Conservation (phyloP, 1,284 basidiomycete species). For the Leccinum subrobustum region DNA sequence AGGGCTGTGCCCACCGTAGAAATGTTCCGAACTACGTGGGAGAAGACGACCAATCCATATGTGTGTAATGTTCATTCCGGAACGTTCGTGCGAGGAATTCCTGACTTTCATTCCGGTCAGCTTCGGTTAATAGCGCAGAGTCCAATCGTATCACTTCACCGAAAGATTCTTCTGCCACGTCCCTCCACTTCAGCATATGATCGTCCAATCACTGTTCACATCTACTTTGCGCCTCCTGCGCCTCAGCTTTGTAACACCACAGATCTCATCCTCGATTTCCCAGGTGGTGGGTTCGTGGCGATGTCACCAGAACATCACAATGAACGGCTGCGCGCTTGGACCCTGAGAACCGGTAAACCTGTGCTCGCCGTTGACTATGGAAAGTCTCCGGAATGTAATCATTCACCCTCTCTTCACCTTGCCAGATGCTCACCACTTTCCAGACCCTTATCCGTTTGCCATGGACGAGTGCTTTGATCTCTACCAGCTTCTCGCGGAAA, state of each 20-base stretch:
- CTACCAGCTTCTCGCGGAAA: constrained; percentile 81
- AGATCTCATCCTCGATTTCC: constrained; percentile 88
- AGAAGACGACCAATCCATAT: constrained; percentile 94
- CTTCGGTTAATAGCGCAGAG: constrained; percentile 64
- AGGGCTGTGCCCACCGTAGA: constrained; percentile 93
- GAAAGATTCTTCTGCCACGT: constrained; percentile 80
- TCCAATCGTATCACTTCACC: constrained; percentile 65
- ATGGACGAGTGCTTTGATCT: constrained; percentile 93
- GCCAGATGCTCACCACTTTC: not conserved
- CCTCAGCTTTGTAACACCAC: constrained; percentile 65
- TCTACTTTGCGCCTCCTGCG: constrained; percentile 81
- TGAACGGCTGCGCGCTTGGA: constrained; percentile 89
- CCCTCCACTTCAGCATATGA: constrained; percentile 75
- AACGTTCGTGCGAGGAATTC: constrained; percentile 24
- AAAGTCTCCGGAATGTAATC: constrained; percentile 91
- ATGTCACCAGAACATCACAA: constrained; percentile 97
- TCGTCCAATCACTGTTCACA: constrained; percentile 79
- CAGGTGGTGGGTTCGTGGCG: constrained; percentile 94
- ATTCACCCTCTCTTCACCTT: constrained; percentile 1
- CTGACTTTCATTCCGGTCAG: constrained; percentile 38
- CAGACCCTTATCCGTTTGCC: constrained; percentile 94
- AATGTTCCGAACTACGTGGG: constrained; percentile 94
- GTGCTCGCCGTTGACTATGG: constrained; percentile 91
- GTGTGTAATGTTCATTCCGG: constrained; percentile 54
- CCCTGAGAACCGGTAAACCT: constrained; percentile 75